Evolutionary conservation across 2,329 filamentous ascomycete species (phyloP), one percentile per base, ranked within the genome.

Genomic region (Colletotrichum tropicicola): DNA sequence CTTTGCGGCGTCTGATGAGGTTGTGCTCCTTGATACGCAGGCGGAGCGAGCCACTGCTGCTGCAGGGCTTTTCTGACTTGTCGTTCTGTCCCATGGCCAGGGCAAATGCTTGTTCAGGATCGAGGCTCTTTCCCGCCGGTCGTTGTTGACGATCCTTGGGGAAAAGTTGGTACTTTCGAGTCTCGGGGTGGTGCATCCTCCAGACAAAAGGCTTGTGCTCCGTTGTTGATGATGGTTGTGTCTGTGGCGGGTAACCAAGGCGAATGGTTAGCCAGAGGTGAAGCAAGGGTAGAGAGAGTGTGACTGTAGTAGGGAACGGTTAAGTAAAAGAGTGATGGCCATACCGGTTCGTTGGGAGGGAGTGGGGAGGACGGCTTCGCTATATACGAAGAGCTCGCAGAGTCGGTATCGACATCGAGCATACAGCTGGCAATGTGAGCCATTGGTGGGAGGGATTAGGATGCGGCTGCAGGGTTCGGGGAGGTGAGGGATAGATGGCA

Each of bases 401-500:
- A 70, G 43, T 80, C 80, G 65, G 77, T 73, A 70, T 84, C 83
- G 63, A 75, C 73, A 70, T 83, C 81, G 69, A 84, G 78, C 78
- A 89, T 81, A 74, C 87, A 88, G 71, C 79, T 84, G 74, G 84
- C 85, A 76, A 89, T 89, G 75, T 90, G 87, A 77, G 86, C 85
- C 87, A 89, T 89, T 76, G 75, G 68, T 70, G 71, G 67, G 65
- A 43, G 21, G 41, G 44, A 63, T 47, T 47, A 51, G 58, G 23
- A 57, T 57, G 54, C 43, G 35, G 48, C 15, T 60, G 55, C 55
- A 65, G 37, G 65, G 61, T 65, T 59, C 43, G 53, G 59, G 27
- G 39, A 30, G 12, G 54, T 60, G 64, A 56, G 55, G 35, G 47
- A 68, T 58, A 56, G 48, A 51, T 65, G 56, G 43, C 37, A 37